Evolutionary conservation across 805 yeast genomes (phyloP), one percentile per base, ranked within the genome.

Genomic region (Brettanomyces sp.): DNA sequence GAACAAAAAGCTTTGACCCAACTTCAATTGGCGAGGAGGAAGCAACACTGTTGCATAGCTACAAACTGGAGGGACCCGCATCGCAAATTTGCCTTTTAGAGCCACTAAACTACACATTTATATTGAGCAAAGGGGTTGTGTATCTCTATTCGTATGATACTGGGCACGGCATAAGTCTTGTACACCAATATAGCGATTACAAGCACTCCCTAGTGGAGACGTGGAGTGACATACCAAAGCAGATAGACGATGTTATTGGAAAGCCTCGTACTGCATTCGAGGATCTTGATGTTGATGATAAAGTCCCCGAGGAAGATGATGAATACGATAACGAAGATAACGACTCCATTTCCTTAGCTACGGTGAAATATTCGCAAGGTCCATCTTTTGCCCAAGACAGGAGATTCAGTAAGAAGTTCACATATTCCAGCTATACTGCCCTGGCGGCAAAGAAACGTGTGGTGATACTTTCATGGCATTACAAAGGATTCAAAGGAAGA

Each of bases 341-440:
- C 24, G 67, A 63, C 43, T 52, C 64, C 12, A 57, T 64, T 14
- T 62, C 67, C 2, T 45, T 63, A 37, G 66, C 66, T 12, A 60
- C 65, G 1, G 55, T 57, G 28, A 52, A 54, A 13, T 35, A 52
- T 43, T 49, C 50, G 28, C 40, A 41, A 5, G 14, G 28, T 13
- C 39, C 44, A 22, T 13, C 12, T 11, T 12, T 11, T 6, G 43
- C 30, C 21, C 24, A 13, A 5, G 28, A 42, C 35, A 43, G 41
- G 23, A 43, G 36, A 36, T 50, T 47, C 40, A 47, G 18, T 5
- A 45, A 37, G 14, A 23, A 48, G 28, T 14, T 38, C 13, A 47
- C 56, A 5, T 47, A 51, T 33, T 50, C 38, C 43, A 52, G 49
- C 35, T 55, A 39, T 28, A 37, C 56, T 12, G 56, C 58, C 39